Conservation (phyloP, 768 basidiomycete genomes). For the Lactarius hatsudake region DNA sequence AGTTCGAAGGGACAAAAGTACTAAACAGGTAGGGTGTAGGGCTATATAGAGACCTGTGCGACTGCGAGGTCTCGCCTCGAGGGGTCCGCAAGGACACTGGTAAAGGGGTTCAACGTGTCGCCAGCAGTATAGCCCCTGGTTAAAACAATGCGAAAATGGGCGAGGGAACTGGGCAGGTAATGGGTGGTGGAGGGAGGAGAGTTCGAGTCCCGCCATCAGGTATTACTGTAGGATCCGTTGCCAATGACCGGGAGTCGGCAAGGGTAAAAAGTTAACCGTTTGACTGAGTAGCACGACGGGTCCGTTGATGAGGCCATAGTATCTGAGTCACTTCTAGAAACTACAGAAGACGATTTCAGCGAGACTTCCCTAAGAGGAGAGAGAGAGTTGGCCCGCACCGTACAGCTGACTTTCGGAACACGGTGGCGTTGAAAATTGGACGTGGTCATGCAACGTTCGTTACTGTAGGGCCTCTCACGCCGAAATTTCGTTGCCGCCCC, state of each 20-base stretch:
- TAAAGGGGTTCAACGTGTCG: background rate
- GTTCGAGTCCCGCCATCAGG: too few species aligned
- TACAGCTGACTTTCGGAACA: background rate
- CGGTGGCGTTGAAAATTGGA: background rate
- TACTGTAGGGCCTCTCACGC: background rate
- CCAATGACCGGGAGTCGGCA: too few species aligned
- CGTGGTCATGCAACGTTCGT: background rate
- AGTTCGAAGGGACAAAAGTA: too few species aligned
- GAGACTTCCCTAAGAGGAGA: background rate
- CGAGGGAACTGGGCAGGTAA: background rate
- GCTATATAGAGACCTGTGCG: too few species aligned
- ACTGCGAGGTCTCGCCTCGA: too few species aligned
- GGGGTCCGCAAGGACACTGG: too few species aligned
- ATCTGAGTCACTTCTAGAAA: background rate
- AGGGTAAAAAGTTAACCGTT: background rate
- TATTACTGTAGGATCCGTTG: too few species aligned
- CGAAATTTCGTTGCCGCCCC: background rate
- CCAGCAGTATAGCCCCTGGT: background rate
- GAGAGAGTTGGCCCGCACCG: background rate
- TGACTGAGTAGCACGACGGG: background rate
- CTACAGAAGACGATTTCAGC: too few species aligned
- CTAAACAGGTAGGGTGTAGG: background rate
- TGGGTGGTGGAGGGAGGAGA: background rate
- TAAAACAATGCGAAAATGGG: background rate
- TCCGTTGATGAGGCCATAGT: background rate